Base-by-base conservation (phyloP, 306 rosid species). In the Canavalia ensiformis region DNA sequence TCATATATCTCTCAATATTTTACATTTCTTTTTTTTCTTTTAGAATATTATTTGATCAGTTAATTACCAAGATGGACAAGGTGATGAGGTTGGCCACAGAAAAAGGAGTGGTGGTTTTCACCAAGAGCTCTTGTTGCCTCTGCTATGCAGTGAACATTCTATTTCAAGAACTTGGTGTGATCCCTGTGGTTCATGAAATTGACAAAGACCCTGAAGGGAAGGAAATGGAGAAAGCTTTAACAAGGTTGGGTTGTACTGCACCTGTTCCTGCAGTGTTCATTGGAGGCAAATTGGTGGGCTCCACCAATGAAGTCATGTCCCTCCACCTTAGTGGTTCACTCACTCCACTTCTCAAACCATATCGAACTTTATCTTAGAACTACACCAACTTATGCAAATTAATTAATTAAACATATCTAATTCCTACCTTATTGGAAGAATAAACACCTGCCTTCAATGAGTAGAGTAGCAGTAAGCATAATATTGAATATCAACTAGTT, bases 241-340 rank as follows among this genome's bases (percentile, higher is more conserved):
- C 45, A 39, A 89, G 89, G 94, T 7, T 93, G 83, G 98, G 98
- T 0, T 89, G 97, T 67, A 52, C 81, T 54, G 83, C 92, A 5
- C 91, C 99, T 1, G 89, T 96, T 7, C 99, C 99, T 0, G 97
- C 94, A 0, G 99, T 96, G 30, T 96, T 93, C 97, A 96, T 96
- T 4, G 98, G 91, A n/a, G 99, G 99, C 37, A 83, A 57, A 66
- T 83, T 96, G 1, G 90, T 96, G 50, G 99, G 99, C 9, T 96
- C 99, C 72, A 96, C 98, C 56, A 96, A 96, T 72, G 99, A 96
- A 86, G 95, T 96, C 79, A 96, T 96, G 99, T 96, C 99, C 41
- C 97, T 91, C 42, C 99, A 96, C 88, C 91, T 96, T 0, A 86
- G 95, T 62, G 98, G 99, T 42, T 73, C 77, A 12, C 90, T 96